These are phyloP conservation scores for Adansonia madagascariensis DNA, from an alignment of 441 rosid genomes.

Conservation along the genomic window DNA sequence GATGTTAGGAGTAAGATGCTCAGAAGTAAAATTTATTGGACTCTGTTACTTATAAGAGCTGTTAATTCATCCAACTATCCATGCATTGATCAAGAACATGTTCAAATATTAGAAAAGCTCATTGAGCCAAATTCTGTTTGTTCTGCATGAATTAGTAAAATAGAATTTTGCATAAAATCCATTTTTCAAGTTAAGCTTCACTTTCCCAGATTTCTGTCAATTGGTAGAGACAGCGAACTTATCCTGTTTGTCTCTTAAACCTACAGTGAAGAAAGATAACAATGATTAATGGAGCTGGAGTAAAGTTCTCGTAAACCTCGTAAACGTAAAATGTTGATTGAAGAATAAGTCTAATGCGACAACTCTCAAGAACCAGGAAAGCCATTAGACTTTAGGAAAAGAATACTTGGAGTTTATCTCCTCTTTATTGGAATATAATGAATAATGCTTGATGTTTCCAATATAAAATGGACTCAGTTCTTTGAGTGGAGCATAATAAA, in stretches of 20 bases:
- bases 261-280: too few species aligned
- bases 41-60: background rate
- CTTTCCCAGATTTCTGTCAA: background rate
- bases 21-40: background rate
- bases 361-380: background rate
- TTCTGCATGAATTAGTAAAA: background rate
- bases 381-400: background rate
- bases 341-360: background rate
- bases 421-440: background rate
- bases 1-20: background rate
- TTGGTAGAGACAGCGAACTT: background rate
- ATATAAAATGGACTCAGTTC: background rate
- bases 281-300: too few species aligned
- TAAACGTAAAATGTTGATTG: too few species aligned
- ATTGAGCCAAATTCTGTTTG: background rate
- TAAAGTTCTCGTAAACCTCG: too few species aligned
- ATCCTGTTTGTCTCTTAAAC: background rate
- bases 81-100: constrained; percentile 15
- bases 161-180: background rate
- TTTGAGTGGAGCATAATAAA: constrained; percentile 2
- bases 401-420: background rate
- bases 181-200: background rate
- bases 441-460: background rate
- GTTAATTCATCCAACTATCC: background rate
- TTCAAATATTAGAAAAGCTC: background rate